These are phyloP conservation scores for Trichoderma aggressivum DNA, from an alignment of 2,329 filamentous ascomycete species.

Conservation along the genomic window DNA sequence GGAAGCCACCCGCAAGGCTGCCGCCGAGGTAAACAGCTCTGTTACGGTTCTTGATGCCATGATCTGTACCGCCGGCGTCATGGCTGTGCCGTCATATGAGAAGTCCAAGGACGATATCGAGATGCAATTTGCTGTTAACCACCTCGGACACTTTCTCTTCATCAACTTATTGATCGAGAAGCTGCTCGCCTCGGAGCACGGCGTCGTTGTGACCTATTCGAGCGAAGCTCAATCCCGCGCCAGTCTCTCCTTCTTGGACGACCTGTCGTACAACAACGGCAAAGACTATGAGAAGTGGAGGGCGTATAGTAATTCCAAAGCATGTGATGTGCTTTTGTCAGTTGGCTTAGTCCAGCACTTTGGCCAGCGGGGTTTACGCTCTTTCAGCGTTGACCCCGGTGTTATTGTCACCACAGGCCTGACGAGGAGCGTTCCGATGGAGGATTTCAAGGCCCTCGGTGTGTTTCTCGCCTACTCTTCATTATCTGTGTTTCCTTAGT, in stretches of 20 bases:
- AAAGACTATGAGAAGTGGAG: slow-evolving; percentile 30
- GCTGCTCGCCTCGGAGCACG: slow-evolving; percentile 25
- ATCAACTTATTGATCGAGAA: slow-evolving; percentile 37
- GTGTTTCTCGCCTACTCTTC: neutral
- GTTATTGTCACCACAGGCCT: slow-evolving; percentile 28
- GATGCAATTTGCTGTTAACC: slow-evolving; percentile 33
- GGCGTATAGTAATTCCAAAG: slow-evolving; percentile 18
- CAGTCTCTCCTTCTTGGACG: neutral
- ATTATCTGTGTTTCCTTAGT: too few species aligned
- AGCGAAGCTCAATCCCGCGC: slow-evolving; percentile 28
- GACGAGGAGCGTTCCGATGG: slow-evolving; percentile 17
- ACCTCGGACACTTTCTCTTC: slow-evolving; percentile 39
- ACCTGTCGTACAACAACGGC: slow-evolving; percentile 23
- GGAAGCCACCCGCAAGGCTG: slow-evolving; percentile 35
- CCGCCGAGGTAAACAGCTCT: slow-evolving; percentile 29
- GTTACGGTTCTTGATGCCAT: slow-evolving; percentile 32
- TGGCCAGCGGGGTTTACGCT: slow-evolving; percentile 28
- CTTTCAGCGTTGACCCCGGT: slow-evolving; percentile 37
- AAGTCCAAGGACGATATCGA: slow-evolving; percentile 39
- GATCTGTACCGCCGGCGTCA: slow-evolving; percentile 44
- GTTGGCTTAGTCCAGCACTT: slow-evolving; percentile 32
- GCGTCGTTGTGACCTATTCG: slow-evolving; percentile 41
- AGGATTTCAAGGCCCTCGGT: neutral
- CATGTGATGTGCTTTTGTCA: slow-evolving; percentile 15
- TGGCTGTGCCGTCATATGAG: slow-evolving; percentile 35